Evolutionary conservation across 2,329 filamentous ascomycete genomes (phyloP), one percentile per base, ranked within the genome.

Genomic region (Fusarium hainanense): DNA sequence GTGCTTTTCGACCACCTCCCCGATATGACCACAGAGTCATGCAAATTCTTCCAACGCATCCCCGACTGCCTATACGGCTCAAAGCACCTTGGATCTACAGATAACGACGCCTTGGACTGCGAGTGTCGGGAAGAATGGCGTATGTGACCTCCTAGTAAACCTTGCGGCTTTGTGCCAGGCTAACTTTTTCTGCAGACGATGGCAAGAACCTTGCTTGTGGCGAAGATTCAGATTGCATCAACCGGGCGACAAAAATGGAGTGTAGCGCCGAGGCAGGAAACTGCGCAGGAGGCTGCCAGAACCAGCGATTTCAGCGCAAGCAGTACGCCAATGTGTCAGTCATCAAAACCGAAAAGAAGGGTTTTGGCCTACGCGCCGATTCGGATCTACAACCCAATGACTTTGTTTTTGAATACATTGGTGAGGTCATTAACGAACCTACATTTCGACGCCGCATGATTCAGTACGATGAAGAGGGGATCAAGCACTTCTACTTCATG

Each of bases 401-500:
- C 77, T 97, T 99, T 78, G 93, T 99, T 74, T 98, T 93, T 78
- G 96, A 99, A 82, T 99, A 99, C 80, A 95, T 99, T 74, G 96
- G 96, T 74, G 96, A 99, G 81, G 96, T 98, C 74, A 98, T 99
- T 78, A 95, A 97, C 75, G 95, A 99, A 81, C 87, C 89, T 30
- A 92, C 92, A 13, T 98, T 98, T 77, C 92, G 94, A 58, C 89
- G 90, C 62, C 93, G 96, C 66, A 98, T 97, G 90, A 84, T 93
- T 41, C 92, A 97, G 76, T 99, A 99, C 80, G 94, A 98, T 77
- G 88, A 96, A 49, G 93, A 98, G 79, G 94, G 94, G 66, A 98
- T 99, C 85, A 97, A 97, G 80, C 96, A 99, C 81, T 99, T 99
- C 80, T 99, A 99, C 82, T 99, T 99, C 84, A 99, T 99, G 96